Evolutionary conservation across 2,329 filamentous ascomycete genomes (phyloP), one percentile per base, ranked within the genome.

Genomic region (Colletotrichum cordylinicola): DNA sequence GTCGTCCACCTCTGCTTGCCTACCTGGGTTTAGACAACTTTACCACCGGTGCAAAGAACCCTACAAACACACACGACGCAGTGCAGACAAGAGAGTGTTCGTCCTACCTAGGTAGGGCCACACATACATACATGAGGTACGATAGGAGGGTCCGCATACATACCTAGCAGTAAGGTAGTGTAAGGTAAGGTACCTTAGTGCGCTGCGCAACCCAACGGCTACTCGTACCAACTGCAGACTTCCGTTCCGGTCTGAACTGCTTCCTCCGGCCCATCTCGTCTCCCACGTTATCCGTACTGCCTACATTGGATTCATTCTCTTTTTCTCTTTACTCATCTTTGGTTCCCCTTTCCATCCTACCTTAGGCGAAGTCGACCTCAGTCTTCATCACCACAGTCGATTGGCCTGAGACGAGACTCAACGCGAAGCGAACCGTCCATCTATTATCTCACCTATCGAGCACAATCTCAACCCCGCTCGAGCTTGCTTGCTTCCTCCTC

Each of bases 401-500:
- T 61, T 33, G 58, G 58, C 29, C 29, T 61, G 58, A 61, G n/a
- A 33, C 18, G 58, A 48, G 39, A 48, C 39, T 48, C 39, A 31
- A 33, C 58, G 48, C 66, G 15, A 67, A 27, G 52, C 52, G 21
- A 27, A 24, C 24, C n/a, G 12, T 72, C 43, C 48, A 24, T 33
- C 66, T 60, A 33, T 48, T 33, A 48, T 68, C 66, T 68, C 35
- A 48, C 58, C 64, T 18, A 60, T 15, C 29, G 31, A 72, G 18
- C 70, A 65, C 55, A 72, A 33, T 7, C 37, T 68, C 33, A 66
- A 73, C 73, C 73, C 73, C 73, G 73, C 73, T 75, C 73, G 56
- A 67, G 55, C 55, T 43, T 75, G 74, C 67, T 76, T 77, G 67
- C 77, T 37, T 27, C 18, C 56, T n/a, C 69, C 64, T n/a, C 39